Evolutionary conservation across 768 basidiomycete species (phyloP).

Genomic region (Boletus pseudo-olivaceus): DNA sequence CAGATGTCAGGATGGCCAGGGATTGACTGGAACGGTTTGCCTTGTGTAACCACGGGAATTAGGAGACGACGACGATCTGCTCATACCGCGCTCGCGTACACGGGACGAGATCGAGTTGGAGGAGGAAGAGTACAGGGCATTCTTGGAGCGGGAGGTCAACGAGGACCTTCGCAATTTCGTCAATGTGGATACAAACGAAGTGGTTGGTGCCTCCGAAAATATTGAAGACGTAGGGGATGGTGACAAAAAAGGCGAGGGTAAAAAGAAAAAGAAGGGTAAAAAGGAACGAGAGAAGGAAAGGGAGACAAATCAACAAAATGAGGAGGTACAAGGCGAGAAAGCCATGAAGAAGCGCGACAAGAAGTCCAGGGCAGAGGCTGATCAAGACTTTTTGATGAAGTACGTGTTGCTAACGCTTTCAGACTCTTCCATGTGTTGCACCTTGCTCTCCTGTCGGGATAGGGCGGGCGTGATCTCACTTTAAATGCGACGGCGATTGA

Average conservation of each 20-base stretch:
- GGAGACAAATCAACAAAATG: conserved; percentile 15
- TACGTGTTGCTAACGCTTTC: conserved; percentile 36
- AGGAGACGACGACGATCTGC: conserved; percentile 61
- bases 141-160: conserved; percentile 80
- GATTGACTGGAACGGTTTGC: neutral
- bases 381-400: conserved; percentile 91
- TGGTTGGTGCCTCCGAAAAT: conserved; percentile 18
- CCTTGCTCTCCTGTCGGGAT: neutral
- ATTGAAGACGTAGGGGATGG: conserved; percentile 28
- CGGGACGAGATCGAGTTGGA: conserved; percentile 74
- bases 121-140: conserved; percentile 82
- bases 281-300: conserved; percentile 33
- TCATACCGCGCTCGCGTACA: conserved; percentile 73
- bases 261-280: conserved; percentile 34
- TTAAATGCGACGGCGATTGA: neutral
- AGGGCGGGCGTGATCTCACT: neutral
- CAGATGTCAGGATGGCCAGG: neutral
- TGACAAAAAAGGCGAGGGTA: conserved; percentile 25
- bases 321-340: conserved; percentile 23
- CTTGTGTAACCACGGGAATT: conserved; percentile 8
- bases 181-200: conserved; percentile 38
- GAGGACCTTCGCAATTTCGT: conserved; percentile 68
- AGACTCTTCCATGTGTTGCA: neutral
- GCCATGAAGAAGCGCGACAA: conserved; percentile 6
- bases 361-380: conserved; percentile 55